Evolutionary conservation across 208 protist species (phyloP).

Genomic region (Acanthamoeba lenticulata): DNA sequence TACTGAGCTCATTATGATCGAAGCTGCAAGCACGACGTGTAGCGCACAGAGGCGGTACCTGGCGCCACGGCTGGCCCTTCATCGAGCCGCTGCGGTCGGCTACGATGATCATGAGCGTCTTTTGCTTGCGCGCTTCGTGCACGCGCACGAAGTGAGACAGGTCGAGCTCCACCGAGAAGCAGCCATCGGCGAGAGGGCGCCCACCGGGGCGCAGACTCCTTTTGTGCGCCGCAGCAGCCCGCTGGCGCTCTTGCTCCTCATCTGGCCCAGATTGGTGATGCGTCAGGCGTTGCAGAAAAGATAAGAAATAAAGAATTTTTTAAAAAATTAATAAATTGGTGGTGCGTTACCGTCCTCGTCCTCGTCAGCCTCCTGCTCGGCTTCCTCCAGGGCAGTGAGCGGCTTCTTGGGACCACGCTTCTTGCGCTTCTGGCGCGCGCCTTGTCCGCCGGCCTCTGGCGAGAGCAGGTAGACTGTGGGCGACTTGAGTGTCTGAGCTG

Average conservation of each 20-base stretch:
- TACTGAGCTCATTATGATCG: no score
- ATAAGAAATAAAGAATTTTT: no score
- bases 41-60: neutral
- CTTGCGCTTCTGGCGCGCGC: neutral
- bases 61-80: neutral
- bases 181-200: conserved; percentile 6
- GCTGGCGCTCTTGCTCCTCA: neutral
- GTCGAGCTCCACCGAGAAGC: conserved; percentile 32
- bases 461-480: conserved; percentile 24
- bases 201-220: neutral
- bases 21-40: neutral
- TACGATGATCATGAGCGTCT: conserved; percentile 50
- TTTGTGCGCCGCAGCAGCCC: neutral
- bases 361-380: neutral
- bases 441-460: neutral
- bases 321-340: no score
- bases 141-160: conserved; percentile 31
- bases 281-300: no score
- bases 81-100: conserved; percentile 38
- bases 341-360: neutral
- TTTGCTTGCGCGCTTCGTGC: conserved; percentile 43
- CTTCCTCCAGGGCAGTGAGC: neutral
- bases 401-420: neutral
- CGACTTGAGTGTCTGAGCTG: neutral
- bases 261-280: neutral